Evolutionary conservation across 2,329 filamentous ascomycete genomes (phyloP).

Genomic region (Aspergillus carbonarius): DNA sequence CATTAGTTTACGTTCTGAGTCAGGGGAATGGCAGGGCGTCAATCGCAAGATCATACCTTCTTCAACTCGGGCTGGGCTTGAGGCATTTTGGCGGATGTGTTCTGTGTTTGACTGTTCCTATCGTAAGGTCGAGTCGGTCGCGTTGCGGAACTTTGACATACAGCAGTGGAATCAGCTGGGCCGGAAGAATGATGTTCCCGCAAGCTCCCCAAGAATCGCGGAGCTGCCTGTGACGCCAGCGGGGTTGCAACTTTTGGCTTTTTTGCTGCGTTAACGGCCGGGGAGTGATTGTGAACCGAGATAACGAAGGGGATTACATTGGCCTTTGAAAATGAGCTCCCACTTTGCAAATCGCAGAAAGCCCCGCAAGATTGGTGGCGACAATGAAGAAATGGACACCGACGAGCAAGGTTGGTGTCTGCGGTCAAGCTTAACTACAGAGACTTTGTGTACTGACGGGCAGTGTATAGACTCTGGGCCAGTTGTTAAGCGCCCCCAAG

Average conservation of each 20-base stretch:
- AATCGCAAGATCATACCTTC: constrained; percentile 63
- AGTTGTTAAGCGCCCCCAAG: constrained; percentile 54
- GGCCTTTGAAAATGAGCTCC: constrained; percentile 52
- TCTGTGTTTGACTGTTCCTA: constrained; percentile 18
- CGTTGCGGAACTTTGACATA: constrained; percentile 30
- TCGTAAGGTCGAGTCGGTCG: constrained; percentile 24
- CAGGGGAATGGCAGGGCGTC: not conserved
- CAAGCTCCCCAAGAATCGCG: constrained; percentile 22
- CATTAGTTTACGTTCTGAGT: constrained; percentile 2
- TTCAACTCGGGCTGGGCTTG: constrained; percentile 98
- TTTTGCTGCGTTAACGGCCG: not conserved
- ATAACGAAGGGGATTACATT: not conserved
- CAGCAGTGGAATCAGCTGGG: constrained; percentile 26
- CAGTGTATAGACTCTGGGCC: constrained; percentile 45
- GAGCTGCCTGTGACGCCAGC: constrained; percentile 7
- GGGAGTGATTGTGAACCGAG: not conserved
- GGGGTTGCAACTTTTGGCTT: not conserved
- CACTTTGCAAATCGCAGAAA: constrained; percentile 61
- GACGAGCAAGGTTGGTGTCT: constrained; percentile 43
- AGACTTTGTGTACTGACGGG: constrained; percentile 8
- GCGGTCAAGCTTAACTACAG: not conserved
- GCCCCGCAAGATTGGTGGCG: constrained; percentile 73
- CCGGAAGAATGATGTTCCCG: constrained; percentile 39
- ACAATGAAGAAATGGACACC: constrained; percentile 56
- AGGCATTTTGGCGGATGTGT: constrained; percentile 68